Evolutionary conservation across 2,329 filamentous ascomycete species (phyloP).

Genomic region (Epichloe glyceriae): DNA sequence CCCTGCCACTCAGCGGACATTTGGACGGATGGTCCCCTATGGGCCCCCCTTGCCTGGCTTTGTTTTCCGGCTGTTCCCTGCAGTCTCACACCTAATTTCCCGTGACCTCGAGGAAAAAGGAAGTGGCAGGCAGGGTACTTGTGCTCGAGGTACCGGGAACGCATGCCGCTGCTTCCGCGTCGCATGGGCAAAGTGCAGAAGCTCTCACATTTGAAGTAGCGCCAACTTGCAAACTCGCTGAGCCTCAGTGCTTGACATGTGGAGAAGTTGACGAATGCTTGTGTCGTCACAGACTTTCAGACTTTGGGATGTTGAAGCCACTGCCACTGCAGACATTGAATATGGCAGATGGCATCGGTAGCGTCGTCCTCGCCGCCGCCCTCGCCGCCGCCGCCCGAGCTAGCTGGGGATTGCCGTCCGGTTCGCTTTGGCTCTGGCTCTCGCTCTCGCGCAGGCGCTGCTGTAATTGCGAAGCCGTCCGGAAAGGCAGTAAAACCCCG

Average conservation of each 20-base stretch:
- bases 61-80: not conserved
- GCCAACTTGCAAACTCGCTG: not conserved
- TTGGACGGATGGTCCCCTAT: not conserved
- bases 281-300: slow-evolving; percentile 1
- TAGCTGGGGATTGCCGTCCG: not conserved
- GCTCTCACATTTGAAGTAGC: not conserved
- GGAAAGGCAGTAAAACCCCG: slow-evolving; percentile 1
- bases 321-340: not conserved
- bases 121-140: not conserved
- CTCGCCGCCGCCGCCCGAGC: not conserved
- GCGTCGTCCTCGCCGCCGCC: not conserved
- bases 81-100: not conserved
- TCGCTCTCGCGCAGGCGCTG: not conserved
- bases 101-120: not conserved
- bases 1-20: not conserved
- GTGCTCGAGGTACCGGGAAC: not conserved
- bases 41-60: not conserved
- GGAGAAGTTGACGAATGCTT: not conserved
- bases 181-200: not conserved
- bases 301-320: not conserved
- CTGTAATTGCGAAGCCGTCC: not conserved
- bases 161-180: slow-evolving; percentile 3
- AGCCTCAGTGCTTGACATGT: not conserved
- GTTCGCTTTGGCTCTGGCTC: not conserved
- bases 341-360: not conserved